A percentile compares a stretch with the other conserved stretches of the same genome.
Evolutionary conservation across 176 grass and related monocot species (phyloP).

Genomic region (Aegilops longissima): DNA sequence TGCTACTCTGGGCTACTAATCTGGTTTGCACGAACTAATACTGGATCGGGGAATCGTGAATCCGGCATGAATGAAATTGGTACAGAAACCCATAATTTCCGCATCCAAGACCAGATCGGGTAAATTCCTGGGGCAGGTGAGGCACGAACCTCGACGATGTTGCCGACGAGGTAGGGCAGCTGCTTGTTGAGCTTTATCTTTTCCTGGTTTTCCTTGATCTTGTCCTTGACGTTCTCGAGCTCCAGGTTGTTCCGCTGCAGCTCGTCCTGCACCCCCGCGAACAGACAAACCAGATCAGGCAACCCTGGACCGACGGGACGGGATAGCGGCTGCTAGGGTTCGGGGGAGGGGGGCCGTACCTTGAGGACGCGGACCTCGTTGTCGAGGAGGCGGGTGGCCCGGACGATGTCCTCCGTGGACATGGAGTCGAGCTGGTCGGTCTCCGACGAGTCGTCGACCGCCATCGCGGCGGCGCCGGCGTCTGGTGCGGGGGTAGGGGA

Average conservation of each 20-base stretch:
- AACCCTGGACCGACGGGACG: not conserved
- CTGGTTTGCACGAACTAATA: not conserved
- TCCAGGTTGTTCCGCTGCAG: slow-evolving; percentile 73
- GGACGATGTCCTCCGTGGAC: slow-evolving; percentile 62
- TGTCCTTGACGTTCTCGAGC: slow-evolving; percentile 72
- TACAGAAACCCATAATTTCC: not conserved
- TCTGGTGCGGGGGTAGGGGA: not conserved
- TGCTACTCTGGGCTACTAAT: not conserved
- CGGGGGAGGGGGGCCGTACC: slow-evolving; percentile 28
- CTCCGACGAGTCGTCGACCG: slow-evolving; percentile 44
- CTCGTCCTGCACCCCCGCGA: slow-evolving; percentile 45
- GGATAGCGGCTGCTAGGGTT: slow-evolving; percentile 20
- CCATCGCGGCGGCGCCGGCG: slow-evolving; percentile 32
- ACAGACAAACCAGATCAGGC: not conserved
- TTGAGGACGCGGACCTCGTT: slow-evolving; percentile 88
- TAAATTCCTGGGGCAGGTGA: not conserved
- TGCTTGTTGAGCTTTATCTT: slow-evolving; percentile 92
- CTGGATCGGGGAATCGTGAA: not conserved
- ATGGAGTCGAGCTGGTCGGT: slow-evolving; percentile 74
- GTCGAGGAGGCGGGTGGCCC: slow-evolving; percentile 63
- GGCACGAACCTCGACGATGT: slow-evolving; percentile 78
- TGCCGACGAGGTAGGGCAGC: slow-evolving; percentile 80
- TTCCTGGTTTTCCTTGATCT: slow-evolving; percentile 85
- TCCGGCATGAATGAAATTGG: not conserved
- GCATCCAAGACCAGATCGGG: not conserved